Evolutionary conservation across 805 yeast genomes (phyloP), one percentile per base, ranked within the genome.

Genomic region (Schizosaccharomyces cryophilus): DNA sequence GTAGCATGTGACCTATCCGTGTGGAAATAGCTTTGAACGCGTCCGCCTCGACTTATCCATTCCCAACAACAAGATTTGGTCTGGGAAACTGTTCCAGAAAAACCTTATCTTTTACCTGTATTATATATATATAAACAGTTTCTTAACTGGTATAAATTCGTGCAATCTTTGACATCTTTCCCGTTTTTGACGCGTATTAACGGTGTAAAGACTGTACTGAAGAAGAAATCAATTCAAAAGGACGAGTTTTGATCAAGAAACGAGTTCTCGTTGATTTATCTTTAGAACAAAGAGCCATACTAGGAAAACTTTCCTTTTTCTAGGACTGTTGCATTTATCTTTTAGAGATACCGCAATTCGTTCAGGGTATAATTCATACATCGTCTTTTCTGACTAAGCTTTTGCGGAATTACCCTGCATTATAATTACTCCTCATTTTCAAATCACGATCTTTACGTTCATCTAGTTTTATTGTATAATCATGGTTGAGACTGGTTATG

Each of bases 401-500:
- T 35, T 5, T 35, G 40, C 40, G 40, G 40, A 11, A 11, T 30
- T 35, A 35, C 13, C 13, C 40, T 35, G 40, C 40, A 35, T 35
- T 35, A 35, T 15, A 35, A 11, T 35, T 35, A 35, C 17, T 35
- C 13, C 13, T 35, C 13, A 6, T 35, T 35, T 35, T 7, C 40
- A 35, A 35, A 35, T 35, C 40, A 35, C 40, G 40, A 35, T 35
- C 40, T 35, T 35, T 35, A 35, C 40, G 40, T 35, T 35, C 40
- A 35, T 35, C 40, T 35, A 35, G 40, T 35, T 35, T 35, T 35
- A 35, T 35, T 35, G 17, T 35, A 35, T 35, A 45, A 45, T 45
- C 51, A 51, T 51, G 56, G 56, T 62, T 42, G 65, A 66, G 45
- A 75, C 77, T 47, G 77, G 77, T 45, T 72, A 70, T 48, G 68